These are phyloP conservation scores for Diplodia scrobiculata DNA, from an alignment of 2,329 filamentous ascomycete species.

Conservation along the genomic window DNA sequence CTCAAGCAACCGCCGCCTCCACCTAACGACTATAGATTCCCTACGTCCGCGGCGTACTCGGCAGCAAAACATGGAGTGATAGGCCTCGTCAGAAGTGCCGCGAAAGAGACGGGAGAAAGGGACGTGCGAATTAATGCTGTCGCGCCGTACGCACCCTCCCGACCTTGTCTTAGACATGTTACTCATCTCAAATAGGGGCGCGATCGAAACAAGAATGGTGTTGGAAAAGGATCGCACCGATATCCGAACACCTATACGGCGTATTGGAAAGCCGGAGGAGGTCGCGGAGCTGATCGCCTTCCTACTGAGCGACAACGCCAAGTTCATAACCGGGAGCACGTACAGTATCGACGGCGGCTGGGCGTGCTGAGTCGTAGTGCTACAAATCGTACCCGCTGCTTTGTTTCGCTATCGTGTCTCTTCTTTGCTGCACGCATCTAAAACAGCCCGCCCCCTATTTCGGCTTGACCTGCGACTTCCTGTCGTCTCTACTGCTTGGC, in stretches of 20 bases:
- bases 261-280: constrained; percentile 34
- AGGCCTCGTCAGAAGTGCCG: constrained; percentile 42
- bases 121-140: constrained; percentile 47
- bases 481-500: neutral
- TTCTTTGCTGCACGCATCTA: neutral
- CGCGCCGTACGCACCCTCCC: constrained; percentile 42
- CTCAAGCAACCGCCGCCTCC: no score
- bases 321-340: constrained; percentile 48
- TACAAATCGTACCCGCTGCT: neutral
- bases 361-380: constrained; percentile 1
- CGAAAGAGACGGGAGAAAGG: constrained; percentile 42
- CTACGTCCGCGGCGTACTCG: constrained; percentile 34
- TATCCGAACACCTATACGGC: constrained; percentile 23
- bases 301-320: constrained; percentile 48
- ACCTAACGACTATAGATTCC: constrained; percentile 29
- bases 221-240: neutral
- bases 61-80: constrained; percentile 32
- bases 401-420: neutral
- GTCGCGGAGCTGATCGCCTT: constrained; percentile 47
- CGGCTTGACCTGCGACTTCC: no score
- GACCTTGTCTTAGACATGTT: neutral
- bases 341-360: constrained; percentile 48
- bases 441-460: neutral
- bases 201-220: constrained; percentile 37
- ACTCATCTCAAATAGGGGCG: constrained; percentile 25